These are phyloP conservation scores for Margaritispora aquatica DNA, from an alignment of 495 filamentous ascomycete genomes.

Conservation along the genomic window DNA sequence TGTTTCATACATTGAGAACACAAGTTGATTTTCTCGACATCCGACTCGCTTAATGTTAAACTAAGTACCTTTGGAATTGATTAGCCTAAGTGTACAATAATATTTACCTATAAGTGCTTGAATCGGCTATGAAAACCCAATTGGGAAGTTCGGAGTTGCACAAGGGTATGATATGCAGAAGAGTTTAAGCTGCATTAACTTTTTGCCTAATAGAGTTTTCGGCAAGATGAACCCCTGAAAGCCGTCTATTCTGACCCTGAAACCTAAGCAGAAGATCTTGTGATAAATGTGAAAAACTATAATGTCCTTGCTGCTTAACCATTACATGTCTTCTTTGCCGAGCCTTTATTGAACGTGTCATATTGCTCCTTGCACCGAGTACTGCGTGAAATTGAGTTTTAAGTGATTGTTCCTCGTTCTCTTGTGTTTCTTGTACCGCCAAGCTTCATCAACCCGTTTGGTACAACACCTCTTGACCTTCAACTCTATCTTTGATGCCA, in stretches of 20 bases:
- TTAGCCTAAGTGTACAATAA: too few relatives aligned
- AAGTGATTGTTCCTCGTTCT: too few relatives aligned
- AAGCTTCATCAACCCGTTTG: not conserved
- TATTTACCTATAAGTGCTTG: not conserved
- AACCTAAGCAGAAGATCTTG: not conserved
- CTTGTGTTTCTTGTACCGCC: not conserved
- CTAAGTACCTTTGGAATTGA: too few relatives aligned
- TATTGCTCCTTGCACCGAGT: not conserved
- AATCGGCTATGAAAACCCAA: not conserved
- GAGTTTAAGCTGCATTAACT: not conserved
- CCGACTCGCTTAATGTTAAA: too few relatives aligned
- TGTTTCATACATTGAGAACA: too few relatives aligned
- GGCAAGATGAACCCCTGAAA: not conserved
- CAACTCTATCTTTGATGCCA: not conserved
- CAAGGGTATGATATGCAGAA: not conserved
- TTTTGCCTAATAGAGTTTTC: not conserved
- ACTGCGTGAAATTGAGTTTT: too few relatives aligned
- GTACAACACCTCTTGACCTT: not conserved
- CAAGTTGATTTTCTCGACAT: too few relatives aligned
- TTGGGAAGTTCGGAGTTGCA: too few relatives aligned
- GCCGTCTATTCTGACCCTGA: not conserved
- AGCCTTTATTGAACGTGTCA: not conserved
- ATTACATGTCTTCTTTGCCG: too few relatives aligned
- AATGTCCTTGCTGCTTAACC: too few relatives aligned
- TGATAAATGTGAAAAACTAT: too few relatives aligned